Conservation (phyloP, 176 grass and related monocot genomes). For the Oryza australiensis region DNA sequence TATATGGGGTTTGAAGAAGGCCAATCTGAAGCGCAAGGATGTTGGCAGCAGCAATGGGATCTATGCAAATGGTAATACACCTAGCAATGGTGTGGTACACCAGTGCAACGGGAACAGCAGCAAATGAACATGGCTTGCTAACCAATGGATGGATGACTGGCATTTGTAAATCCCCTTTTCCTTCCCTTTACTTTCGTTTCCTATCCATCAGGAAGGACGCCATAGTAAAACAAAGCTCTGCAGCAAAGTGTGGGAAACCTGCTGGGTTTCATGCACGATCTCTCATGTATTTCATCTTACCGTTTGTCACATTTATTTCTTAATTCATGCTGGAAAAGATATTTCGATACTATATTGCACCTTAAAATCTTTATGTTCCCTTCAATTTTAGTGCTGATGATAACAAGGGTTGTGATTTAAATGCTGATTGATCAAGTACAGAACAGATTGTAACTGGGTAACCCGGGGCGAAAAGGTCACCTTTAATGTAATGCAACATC, state of each 20-base stretch:
- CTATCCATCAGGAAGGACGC: slow-evolving; percentile 35
- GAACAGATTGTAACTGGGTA: not conserved
- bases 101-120: slow-evolving; percentile 75
- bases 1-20: slow-evolving; percentile 76
- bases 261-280: slow-evolving; percentile 50
- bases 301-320: slow-evolving; percentile 65
- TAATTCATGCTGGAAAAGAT: slow-evolving; percentile 55
- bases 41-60: slow-evolving; percentile 39
- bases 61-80: slow-evolving; percentile 45
- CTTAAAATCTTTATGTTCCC: not conserved
- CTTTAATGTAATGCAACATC: not conserved
- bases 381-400: not conserved
- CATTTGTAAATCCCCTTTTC: slow-evolving; percentile 62
- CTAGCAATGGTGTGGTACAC: slow-evolving; percentile 58
- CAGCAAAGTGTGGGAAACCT: slow-evolving; percentile 46
- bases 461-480: not conserved
- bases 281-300: slow-evolving; percentile 37
- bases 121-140: slow-evolving; percentile 45
- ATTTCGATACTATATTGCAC: slow-evolving; percentile 39
- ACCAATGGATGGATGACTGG: slow-evolving; percentile 27
- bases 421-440: not conserved
- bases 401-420: not conserved
- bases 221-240: slow-evolving; percentile 47
- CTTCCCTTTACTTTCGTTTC: slow-evolving; percentile 32
- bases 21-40: slow-evolving; percentile 58